phyloP scores from a whole-genome alignment of 169 alveolate species.

The Plasmodium malariae region DNA sequence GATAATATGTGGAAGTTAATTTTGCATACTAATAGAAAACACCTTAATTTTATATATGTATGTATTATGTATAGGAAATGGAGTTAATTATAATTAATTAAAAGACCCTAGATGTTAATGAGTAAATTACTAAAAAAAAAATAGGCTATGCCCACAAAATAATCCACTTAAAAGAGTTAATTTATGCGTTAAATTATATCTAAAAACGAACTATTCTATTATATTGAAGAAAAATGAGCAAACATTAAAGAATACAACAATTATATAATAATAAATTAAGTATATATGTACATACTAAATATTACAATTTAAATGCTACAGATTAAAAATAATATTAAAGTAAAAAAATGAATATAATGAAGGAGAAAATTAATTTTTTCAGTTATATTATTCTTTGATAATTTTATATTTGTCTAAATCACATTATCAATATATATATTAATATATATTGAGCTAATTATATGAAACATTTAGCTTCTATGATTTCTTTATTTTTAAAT shows the following conservation, averaged over 20 bases:
- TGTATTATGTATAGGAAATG: background rate
- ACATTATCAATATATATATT: background rate
- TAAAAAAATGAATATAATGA: background rate
- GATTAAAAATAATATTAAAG: background rate
- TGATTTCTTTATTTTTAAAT: slow-evolving; percentile 1
- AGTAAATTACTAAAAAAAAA: no score
- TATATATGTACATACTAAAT: background rate
- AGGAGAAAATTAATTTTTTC: background rate
- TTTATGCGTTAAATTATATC: background rate
- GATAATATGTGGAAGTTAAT: no score
- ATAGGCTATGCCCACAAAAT: background rate
- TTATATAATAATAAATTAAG: no score
- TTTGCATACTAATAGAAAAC: no score
- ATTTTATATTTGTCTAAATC: slow-evolving; percentile 10
- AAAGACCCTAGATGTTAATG: background rate
- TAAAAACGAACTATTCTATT: background rate
- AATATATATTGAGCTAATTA: background rate
- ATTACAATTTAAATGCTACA: background rate
- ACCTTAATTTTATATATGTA: background rate
- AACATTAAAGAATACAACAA: background rate
- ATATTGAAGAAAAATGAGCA: no score
- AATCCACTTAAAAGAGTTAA: background rate
- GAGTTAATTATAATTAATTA: background rate
- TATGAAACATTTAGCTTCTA: background rate
- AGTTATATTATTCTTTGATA: background rate